A percentile compares a stretch with the other conserved stretches of the same genome.
Conservation (phyloP, 148 eudicot genomes). For the Arctostaphylos glauca region DNA sequence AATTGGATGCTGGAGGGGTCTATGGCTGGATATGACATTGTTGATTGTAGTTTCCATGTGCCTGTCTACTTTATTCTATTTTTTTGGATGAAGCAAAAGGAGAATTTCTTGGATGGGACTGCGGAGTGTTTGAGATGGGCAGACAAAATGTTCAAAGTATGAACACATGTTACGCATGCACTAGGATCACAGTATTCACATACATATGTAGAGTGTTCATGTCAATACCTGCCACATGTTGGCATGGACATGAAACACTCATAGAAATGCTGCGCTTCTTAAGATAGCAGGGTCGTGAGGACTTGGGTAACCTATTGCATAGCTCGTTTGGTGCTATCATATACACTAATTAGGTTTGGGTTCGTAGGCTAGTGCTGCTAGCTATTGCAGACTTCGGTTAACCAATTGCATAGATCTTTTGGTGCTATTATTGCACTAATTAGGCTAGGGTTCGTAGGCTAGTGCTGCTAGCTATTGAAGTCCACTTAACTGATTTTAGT, state of each 20-base stretch:
- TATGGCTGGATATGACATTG: not conserved
- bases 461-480: not conserved
- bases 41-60: not conserved
- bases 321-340: not conserved
- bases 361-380: not conserved
- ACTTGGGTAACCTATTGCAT: not conserved
- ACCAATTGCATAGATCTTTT: not conserved
- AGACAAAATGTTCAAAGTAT: not conserved
- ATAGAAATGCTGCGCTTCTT: not conserved
- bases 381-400: not conserved
- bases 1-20: not conserved
- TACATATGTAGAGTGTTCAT: not conserved
- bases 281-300: not conserved
- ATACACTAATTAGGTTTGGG: not conserved
- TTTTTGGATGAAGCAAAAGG: not conserved
- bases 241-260: not conserved
- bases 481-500: no score
- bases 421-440: not conserved
- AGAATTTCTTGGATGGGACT: not conserved
- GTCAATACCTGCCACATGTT: not conserved
- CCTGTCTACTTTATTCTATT: not conserved
- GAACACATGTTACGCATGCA: not conserved
- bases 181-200: not conserved
- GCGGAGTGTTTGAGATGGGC: not conserved
- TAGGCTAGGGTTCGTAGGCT: not conserved